Evolutionary conservation across 805 yeast species (phyloP), one percentile per base, ranked within the genome.

Genomic region (Isabelozyma heimii): DNA sequence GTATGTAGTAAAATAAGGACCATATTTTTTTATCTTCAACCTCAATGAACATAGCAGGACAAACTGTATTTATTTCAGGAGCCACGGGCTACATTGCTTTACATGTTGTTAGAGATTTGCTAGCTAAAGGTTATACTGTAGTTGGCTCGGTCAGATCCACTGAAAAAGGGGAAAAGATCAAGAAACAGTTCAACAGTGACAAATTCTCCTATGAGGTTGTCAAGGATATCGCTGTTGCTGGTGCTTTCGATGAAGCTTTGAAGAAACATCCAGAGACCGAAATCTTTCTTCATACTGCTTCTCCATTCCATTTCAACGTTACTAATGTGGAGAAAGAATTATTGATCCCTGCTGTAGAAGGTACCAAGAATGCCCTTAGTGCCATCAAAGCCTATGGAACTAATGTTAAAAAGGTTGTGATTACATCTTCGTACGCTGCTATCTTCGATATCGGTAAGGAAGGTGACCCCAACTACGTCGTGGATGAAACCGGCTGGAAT

Each of bases 401-500:
- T 8, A 49, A 56, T 39, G 35, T 49, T 24, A 50, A 51, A 42
- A 52, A 58, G 8, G 60, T 63, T 28, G 66, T 64, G 30, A 45
- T 63, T 8, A 47, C 53, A 7, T 50, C 53, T 4, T 47, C 51
- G 8, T 45, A 38, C 24, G 53, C 51, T n/a, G 48, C 53, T 16
- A 27, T 49, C 13, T 35, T 28, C 41, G 44, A 27, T 4, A 13
- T 42, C 5, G 8, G 15, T 8, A 42, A 26, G 37, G 30, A 37
- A 30, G 44, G 51, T 24, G 50, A 43, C 8, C 33, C 26, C 15
- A 7, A 8, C 10, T 8, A 8, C n/a, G n/a, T 20, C 14, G 14
- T 41, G 5, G 62, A 63, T 16, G 74, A 70, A 58, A 53, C 60
- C n/a, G 42, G 63, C 2, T 75, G 80, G 81, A 75, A 69, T 52